A percentile compares a stretch with the other conserved stretches of the same genome.
These are phyloP conservation scores for Neospora caninum DNA, from an alignment of 169 alveolate genomes.

Conservation along the genomic window DNA sequence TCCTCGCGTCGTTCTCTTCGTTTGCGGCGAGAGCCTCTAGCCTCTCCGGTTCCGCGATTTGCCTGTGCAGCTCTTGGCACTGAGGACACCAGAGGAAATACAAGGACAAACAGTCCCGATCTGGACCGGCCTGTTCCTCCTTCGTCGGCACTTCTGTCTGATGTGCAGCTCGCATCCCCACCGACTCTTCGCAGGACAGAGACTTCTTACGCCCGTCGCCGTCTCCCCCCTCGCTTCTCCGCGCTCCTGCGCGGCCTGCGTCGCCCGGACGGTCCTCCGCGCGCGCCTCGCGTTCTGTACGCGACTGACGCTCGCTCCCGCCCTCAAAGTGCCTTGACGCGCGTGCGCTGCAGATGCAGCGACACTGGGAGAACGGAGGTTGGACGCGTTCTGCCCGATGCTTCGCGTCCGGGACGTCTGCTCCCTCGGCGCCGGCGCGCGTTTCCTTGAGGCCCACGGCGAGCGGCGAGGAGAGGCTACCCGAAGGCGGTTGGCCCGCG, in stretches of 20 bases:
- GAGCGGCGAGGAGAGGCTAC: neutral
- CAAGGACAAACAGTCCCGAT: neutral
- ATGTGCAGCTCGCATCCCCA: neutral
- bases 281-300: no score
- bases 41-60: neutral
- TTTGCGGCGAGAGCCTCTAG: neutral
- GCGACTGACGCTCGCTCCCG: no score
- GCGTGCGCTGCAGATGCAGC: neutral
- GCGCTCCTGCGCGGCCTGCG: neutral
- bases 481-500: no score
- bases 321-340: neutral
- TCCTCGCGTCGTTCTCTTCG: neutral
- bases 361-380: neutral
- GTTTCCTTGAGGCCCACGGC: neutral
- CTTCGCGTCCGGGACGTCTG: neutral
- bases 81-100: constrained; percentile 10
- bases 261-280: neutral
- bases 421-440: neutral
- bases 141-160: neutral
- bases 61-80: neutral
- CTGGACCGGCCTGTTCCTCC: neutral
- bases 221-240: neutral
- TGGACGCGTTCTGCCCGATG: neutral
- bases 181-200: neutral
- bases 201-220: neutral